Conservation (phyloP, 345 rosid genomes). For the Psidium guajava region DNA sequence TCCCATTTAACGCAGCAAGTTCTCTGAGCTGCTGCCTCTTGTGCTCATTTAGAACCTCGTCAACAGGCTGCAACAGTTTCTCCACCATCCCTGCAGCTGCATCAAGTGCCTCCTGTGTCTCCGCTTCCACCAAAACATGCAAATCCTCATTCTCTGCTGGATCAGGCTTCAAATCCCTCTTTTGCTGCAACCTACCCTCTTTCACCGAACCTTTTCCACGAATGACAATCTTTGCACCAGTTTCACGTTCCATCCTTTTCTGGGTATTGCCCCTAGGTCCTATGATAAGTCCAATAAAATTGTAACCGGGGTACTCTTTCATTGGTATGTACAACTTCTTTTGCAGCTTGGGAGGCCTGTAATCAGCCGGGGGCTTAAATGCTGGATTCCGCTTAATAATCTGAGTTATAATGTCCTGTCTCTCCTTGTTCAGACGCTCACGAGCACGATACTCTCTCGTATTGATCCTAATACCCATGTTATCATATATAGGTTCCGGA, state of each 20-base stretch:
- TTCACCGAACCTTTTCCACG: slow-evolving; percentile 96
- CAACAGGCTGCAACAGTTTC: slow-evolving; percentile 95
- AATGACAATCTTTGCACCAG: slow-evolving; percentile 94
- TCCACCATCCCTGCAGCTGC: slow-evolving; percentile 99
- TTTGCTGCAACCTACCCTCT: slow-evolving; percentile 94
- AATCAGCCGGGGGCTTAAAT: slow-evolving; percentile 97
- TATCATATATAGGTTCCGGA: slow-evolving; percentile 92
- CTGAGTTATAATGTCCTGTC: slow-evolving; percentile 91
- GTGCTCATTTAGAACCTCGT: slow-evolving; percentile 94
- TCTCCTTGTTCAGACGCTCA: slow-evolving; percentile 84
- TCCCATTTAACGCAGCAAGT: slow-evolving; percentile 96
- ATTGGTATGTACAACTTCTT: slow-evolving; percentile 97
- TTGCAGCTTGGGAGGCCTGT: slow-evolving; percentile 93
- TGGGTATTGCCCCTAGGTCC: slow-evolving; percentile 99
- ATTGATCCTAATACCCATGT: slow-evolving; percentile 89
- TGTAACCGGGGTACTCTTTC: slow-evolving; percentile 97
- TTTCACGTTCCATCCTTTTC: slow-evolving; percentile 99
- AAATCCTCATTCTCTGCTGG: slow-evolving; percentile 96
- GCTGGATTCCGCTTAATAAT: slow-evolving; percentile 90
- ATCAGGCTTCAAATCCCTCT: slow-evolving; percentile 93
- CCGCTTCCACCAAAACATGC: slow-evolving; percentile 98
- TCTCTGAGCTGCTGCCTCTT: slow-evolving; percentile 97
- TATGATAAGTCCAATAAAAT: slow-evolving; percentile 91
- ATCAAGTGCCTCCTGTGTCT: slow-evolving; percentile 81
- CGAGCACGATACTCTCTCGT: slow-evolving; percentile 96